Evolutionary conservation across 805 yeast genomes (phyloP), one percentile per base, ranked within the genome.

Genomic region (Candida alai): DNA sequence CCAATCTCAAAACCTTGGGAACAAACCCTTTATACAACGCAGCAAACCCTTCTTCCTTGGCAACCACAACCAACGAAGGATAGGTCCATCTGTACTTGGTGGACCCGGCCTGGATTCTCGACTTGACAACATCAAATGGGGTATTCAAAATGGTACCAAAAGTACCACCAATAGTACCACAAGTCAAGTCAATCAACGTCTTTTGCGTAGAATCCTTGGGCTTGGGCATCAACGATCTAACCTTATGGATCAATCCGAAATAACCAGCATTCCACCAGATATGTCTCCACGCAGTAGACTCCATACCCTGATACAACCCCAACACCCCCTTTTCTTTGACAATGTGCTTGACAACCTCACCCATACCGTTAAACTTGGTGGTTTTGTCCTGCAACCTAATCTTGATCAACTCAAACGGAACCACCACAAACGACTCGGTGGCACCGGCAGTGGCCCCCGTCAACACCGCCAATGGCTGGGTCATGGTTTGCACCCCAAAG

Each of bases 381-480:
- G 80, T 72, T 51, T 71, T 80, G 66, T 93, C 97, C 65, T 93
- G 99, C 51, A 93, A 72, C 65, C 95, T 79, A 58, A 93, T 93
- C 65, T 93, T 93, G 48, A 93, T 85, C 56, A 93, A 74, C 65
- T 93, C 99, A 56, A 93, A 93, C 12, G 99, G 99, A 26, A 93
- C 97, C 36, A 93, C 97, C 28, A 93, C 96, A 56, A 89, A 87
- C 2, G 96, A 78, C 61, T 93, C 99, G 29, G 89, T 81, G 24
- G 96, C 94, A 68, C 99, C 99, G 6, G 99, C 98, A 39, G 95
- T 84, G 23, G 97, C 97, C 66, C 99, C 99, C 26, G 96, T 85
- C 47, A 90, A 69, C 36, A 93, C 68, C 2, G 97, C 87, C 54
- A 93, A 68, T 6, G 84, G 78, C 65, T 90, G 97, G 43, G 70